Base-by-base conservation (phyloP, 129 eudicot species). In the Tanacetum coccineum region DNA sequence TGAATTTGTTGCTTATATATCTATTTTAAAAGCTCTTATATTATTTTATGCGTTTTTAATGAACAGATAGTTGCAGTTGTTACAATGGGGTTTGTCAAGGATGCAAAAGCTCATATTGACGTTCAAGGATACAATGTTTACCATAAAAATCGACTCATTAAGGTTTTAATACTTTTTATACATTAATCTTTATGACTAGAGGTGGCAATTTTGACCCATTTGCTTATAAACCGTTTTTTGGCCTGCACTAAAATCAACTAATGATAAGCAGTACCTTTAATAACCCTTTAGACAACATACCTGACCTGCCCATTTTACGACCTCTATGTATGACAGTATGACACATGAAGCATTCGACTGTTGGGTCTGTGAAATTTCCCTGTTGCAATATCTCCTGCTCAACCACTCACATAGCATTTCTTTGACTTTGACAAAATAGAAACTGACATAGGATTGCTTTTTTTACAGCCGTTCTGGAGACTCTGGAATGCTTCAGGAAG, bases 111-210 rank as follows among this genome's bases (percentile, higher is more conserved):
- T 61, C 99, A 93, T 70, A 89, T 93, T 67, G 99, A 93, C 66
- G 95, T 93, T 78, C 99, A 93, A 83, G 99, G 99, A 42, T 93
- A 86, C 74, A 93, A 93, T 79, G 99, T 93, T 19, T 89, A 93
- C 76, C 99, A 93, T 80, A 93, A 93, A 79, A 93, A 93, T 70
- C 83, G 96, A 20, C 96, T 93, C 28, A 93, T 93, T 74, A 93
- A 89, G 96, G 96, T 86, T 70, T 49, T 73, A 65, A 49, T 46
- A 63, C 48, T 64, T 52, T 42, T 69, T 55, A 10, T 21, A 25
- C 61, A 44, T 36, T 12, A 5, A 4, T 64, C 30, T n/a, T 4
- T 59, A 11, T 12, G 30, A 56, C n/a, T 59, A 59, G 64, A 59
- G 20, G 46, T 59, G 47, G 32, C 36, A 22, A 57, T 57, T 56